Percentiles rank a stretch among this genome's conserved stretches.
Conservation (phyloP, 331 rosid genomes). For the Quercus tomentella region DNA sequence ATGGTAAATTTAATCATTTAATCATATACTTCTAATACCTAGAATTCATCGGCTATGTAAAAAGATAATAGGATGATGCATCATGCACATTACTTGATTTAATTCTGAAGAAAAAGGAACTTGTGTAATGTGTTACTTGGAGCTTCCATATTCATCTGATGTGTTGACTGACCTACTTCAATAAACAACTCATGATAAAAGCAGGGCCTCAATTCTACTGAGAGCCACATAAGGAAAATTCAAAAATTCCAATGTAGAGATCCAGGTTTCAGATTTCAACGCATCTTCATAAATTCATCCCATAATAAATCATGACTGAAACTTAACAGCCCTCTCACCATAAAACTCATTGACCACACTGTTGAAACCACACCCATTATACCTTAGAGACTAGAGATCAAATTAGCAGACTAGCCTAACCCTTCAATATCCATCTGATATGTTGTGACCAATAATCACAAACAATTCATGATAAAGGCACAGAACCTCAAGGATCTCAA, state of each 20-base stretch:
- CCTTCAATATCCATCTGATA: no score
- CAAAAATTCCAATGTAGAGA: not conserved
- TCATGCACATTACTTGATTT: not conserved
- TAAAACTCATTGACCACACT: not conserved
- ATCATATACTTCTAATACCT: not conserved
- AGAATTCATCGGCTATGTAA: not conserved
- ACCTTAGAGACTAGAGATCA: no score
- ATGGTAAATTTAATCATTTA: no score
- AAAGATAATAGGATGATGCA: not conserved
- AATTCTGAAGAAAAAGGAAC: not conserved
- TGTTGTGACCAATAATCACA: no score
- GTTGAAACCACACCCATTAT: no score
- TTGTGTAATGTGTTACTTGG: not conserved
- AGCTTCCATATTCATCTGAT: not conserved
- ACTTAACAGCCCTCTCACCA: not conserved
- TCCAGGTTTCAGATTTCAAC: not conserved
- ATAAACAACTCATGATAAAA: not conserved
- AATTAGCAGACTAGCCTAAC: no score
- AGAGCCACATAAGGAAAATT: not conserved
- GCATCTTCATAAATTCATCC: not conserved
- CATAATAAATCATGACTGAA: not conserved
- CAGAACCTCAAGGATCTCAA: no score
- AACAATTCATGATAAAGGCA: no score
- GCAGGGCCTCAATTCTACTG: not conserved
- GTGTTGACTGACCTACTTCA: not conserved